These are phyloP conservation scores for Rubia yunnanensis DNA, from an alignment of 257 asterid genomes.

Conservation along the genomic window DNA sequence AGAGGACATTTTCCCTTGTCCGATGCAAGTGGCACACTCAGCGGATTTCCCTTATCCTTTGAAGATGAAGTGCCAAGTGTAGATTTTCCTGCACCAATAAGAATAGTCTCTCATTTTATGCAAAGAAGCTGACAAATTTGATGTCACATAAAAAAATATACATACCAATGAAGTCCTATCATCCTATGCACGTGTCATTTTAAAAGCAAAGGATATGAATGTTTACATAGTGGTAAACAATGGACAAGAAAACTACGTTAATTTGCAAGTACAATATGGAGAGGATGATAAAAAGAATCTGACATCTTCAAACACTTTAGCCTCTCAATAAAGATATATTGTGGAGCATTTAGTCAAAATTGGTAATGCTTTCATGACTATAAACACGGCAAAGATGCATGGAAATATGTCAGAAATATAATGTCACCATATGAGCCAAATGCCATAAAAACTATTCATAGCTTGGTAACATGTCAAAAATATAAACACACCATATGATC, in stretches of 20 bases:
- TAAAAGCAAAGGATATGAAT: not conserved
- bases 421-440: no score
- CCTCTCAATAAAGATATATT: no score
- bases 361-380: not conserved
- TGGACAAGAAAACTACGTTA: not conserved
- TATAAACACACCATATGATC: not conserved
- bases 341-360: not conserved
- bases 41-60: no score
- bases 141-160: no score
- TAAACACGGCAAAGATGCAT: not conserved
- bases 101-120: not conserved
- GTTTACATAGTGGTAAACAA: not conserved
- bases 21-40: no score
- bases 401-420: no score
- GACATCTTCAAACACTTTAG: not conserved
- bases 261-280: not conserved
- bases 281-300: not conserved
- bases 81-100: constrained; percentile 51
- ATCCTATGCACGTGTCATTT: not conserved
- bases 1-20: no score
- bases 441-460: not conserved
- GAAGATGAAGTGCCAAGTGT: no score
- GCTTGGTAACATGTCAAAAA: not conserved
- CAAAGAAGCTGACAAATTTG: not conserved
- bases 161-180: not conserved